Evolutionary conservation across 495 filamentous ascomycete genomes (phyloP).

Genomic region (Aspergillus olivimuriae): DNA sequence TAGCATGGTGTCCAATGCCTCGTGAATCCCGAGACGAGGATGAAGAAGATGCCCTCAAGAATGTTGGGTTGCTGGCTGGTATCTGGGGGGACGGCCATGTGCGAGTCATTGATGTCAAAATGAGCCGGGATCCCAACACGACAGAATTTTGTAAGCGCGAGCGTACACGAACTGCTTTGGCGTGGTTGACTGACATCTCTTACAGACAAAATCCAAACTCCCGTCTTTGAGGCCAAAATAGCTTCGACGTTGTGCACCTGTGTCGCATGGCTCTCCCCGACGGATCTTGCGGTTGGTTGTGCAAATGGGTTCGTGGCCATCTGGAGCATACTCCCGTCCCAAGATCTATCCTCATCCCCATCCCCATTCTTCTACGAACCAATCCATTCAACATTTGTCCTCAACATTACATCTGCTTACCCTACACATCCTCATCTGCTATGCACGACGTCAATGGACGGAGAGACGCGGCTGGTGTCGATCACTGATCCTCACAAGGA

Average conservation of each 20-base stretch:
- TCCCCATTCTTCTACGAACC: conserved; percentile 49
- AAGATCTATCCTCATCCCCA: conserved; percentile 15
- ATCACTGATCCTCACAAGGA: conserved; percentile 45
- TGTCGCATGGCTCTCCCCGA: conserved; percentile 56
- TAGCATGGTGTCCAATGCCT: conserved; percentile 58
- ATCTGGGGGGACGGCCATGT: conserved; percentile 58
- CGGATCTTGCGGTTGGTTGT: conserved; percentile 54
- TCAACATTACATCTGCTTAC: conserved; percentile 49
- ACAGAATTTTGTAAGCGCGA: conserved; percentile 39
- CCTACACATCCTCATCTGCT: conserved; percentile 55
- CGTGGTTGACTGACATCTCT: neutral
- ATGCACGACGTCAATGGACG: conserved; percentile 50
- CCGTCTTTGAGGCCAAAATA: conserved; percentile 47
- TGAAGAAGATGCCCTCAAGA: conserved; percentile 21
- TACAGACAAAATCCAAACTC: conserved; percentile 41
- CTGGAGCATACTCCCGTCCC: conserved; percentile 43
- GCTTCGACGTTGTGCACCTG: conserved; percentile 50
- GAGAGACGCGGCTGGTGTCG: conserved; percentile 51
- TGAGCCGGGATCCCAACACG: conserved; percentile 23
- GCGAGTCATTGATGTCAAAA: conserved; percentile 50
- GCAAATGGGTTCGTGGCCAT: conserved; percentile 56
- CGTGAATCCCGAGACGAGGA: conserved; percentile 30
- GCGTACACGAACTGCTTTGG: too few relatives aligned
- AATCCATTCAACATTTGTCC: conserved; percentile 56
- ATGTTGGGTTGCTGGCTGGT: conserved; percentile 54